Evolutionary conservation across 2,329 filamentous ascomycete species (phyloP).

Genomic region (Dissoconium aciculare): DNA sequence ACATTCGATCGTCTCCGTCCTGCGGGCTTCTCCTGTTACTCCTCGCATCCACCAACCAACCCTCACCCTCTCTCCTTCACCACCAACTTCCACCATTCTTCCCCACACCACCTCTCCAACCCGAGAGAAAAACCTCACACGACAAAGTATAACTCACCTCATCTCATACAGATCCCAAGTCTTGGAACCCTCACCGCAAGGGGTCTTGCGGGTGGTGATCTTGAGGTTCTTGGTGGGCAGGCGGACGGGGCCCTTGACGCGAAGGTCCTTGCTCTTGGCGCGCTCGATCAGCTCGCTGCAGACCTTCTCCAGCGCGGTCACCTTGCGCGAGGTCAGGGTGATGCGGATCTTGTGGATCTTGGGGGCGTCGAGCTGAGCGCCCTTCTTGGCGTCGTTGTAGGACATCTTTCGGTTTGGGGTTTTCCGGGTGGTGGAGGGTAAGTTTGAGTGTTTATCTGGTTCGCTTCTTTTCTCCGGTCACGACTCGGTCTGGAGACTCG

Average conservation of each 20-base stretch:
- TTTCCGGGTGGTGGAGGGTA: constrained; percentile 13
- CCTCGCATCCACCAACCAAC: too few relatives aligned
- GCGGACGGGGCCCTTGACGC: constrained; percentile 95
- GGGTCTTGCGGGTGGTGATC: constrained; percentile 97
- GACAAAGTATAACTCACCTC: constrained; percentile 53
- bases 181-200: constrained; percentile 99
- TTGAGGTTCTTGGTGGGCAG: constrained; percentile 94
- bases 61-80: too few relatives aligned
- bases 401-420: constrained; percentile 51
- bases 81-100: too few relatives aligned
- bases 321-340: constrained; percentile 91
- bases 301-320: constrained; percentile 92
- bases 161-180: constrained; percentile 99
- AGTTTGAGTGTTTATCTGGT: constrained; percentile 18
- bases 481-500: constrained; percentile 28
- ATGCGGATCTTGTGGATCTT: constrained; percentile 98
- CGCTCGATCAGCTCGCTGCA: constrained; percentile 97
- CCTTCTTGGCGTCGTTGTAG: constrained; percentile 91
- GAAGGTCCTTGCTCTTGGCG: constrained; percentile 94
- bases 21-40: too few relatives aligned
- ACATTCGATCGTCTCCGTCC: too few relatives aligned
- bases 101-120: not conserved
- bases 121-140: too few relatives aligned
- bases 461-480: constrained; percentile 24
- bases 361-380: constrained; percentile 66